Percentiles rank a stretch among this genome's conserved stretches.
These are phyloP conservation scores for Cladosporium sp. DNA, from an alignment of 2,329 filamentous ascomycete genomes.

Conservation along the genomic window DNA sequence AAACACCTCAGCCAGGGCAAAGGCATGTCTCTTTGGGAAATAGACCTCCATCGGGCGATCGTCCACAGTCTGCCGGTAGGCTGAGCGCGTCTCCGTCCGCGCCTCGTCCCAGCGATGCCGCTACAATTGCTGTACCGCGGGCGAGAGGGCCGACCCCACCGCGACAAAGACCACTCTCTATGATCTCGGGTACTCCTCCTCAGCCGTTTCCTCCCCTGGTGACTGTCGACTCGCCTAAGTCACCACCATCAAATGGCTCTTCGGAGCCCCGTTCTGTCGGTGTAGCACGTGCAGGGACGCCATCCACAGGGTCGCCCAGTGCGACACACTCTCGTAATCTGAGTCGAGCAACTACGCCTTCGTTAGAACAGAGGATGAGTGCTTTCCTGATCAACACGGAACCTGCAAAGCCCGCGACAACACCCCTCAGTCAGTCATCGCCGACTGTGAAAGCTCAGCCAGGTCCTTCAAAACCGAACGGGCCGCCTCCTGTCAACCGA, in stretches of 20 bases:
- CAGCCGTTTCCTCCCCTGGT: conserved; percentile 58
- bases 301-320: neutral
- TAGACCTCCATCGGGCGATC: neutral
- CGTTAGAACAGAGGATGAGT: conserved; percentile 33
- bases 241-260: conserved; percentile 49
- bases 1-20: conserved; percentile 14
- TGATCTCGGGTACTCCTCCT: conserved; percentile 41
- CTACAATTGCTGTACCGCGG: conserved; percentile 14
- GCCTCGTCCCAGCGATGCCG: conserved; percentile 25
- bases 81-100: conserved; percentile 20
- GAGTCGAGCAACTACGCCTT: conserved; percentile 38
- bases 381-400: conserved; percentile 28
- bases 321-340: conserved; percentile 22
- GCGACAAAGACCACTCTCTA: conserved; percentile 41
- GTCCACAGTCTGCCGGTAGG: conserved; percentile 5
- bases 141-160: conserved; percentile 29
- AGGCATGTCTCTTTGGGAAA: conserved; percentile 15
- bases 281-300: conserved; percentile 10
- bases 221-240: conserved; percentile 62
- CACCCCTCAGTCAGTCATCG: conserved; percentile 12
- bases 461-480: conserved; percentile 27
- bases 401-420: conserved; percentile 5
- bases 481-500: conserved; percentile 72
- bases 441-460: neutral
- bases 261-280: conserved; percentile 2